Evolutionary conservation across 129 eudicot genomes (phyloP).

Genomic region (Silybum marianum): DNA sequence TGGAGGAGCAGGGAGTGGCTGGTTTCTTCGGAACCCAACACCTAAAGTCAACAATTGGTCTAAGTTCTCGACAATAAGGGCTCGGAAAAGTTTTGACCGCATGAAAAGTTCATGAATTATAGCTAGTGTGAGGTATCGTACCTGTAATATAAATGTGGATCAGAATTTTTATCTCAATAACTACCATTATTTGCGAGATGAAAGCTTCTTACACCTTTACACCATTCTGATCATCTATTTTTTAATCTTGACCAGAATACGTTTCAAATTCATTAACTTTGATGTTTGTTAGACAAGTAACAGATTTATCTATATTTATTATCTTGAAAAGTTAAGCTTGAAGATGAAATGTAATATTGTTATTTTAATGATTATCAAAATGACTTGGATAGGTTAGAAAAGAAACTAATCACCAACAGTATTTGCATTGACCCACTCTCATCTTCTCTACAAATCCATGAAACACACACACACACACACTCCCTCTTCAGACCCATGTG

Average conservation of each 20-base stretch:
- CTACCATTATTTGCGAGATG: slow-evolving; percentile 15
- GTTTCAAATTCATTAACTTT: neutral
- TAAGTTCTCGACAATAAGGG: slow-evolving; percentile 71
- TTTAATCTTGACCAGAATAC: neutral
- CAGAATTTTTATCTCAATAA: slow-evolving; percentile 13
- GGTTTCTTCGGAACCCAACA: slow-evolving; percentile 83
- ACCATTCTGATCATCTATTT: neutral
- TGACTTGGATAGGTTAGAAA: neutral
- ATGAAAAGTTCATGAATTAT: slow-evolving; percentile 90
- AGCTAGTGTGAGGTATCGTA: slow-evolving; percentile 73
- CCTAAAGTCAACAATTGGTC: slow-evolving; percentile 79
- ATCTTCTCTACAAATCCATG: neutral
- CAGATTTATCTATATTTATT: neutral
- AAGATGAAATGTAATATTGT: neutral
- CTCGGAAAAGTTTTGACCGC: slow-evolving; percentile 92
- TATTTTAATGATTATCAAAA: neutral
- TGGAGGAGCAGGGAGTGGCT: slow-evolving; percentile 91
- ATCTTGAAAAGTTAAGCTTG: neutral
- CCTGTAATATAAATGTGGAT: slow-evolving; percentile 50
- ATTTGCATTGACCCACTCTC: neutral
- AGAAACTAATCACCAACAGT: neutral
- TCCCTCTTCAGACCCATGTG: neutral
- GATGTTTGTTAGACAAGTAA: neutral
- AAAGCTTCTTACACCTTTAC: neutral
- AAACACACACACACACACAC: neutral